Evolutionary conservation across 1,139 yeast genomes (phyloP), one percentile per base, ranked within the genome.

Genomic region (Chernovozyma sophiae-reginae): DNA sequence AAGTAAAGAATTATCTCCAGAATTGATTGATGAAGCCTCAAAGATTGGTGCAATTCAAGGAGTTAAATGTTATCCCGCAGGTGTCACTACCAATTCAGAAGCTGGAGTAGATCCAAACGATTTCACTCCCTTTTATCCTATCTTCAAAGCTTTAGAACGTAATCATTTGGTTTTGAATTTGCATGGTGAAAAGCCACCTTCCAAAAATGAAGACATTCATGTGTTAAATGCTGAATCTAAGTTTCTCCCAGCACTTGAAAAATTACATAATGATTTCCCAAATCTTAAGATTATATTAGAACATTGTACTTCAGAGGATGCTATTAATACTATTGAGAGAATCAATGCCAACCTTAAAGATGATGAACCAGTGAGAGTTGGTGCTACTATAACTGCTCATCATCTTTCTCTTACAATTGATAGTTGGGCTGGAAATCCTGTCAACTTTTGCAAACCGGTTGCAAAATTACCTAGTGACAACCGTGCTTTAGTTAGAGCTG

Each of bases 11-110:
- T 68, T 92, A 47, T 86, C 96, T 0, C 97, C 97, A 0, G 95
- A 86, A 46, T 67, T 87, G 32, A 80, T 92, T 40, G 78, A 75
- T 39, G 75, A 78, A 48, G 97, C 97, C 23, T 94, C 92, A n/a
- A 59, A 71, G 42, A 55, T 64, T 12, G 82, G 82, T 3, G 82
- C 82, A 36, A 79, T 89, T 28, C 80, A 84, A 29, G 95, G 95
- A 41, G 85, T 89, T 46, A 94, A 92, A 58, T 89, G 96, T 58
- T 92, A 94, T 56, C 98, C 98, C 23, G 97, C 97, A 1, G 99
- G 99, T 33, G 99, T 94, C 25, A 92, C 99, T 12, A 92, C 99
- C 34, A 94, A 92, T 64, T 86, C 96, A 6, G 63, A 75, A 36
- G 86, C 82, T n/a, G 98, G 98, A 31, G 97, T 92, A 25, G 92